Evolutionary conservation across 164 flowering plant species (phyloP).

Genomic region (Platanus orientalis): DNA sequence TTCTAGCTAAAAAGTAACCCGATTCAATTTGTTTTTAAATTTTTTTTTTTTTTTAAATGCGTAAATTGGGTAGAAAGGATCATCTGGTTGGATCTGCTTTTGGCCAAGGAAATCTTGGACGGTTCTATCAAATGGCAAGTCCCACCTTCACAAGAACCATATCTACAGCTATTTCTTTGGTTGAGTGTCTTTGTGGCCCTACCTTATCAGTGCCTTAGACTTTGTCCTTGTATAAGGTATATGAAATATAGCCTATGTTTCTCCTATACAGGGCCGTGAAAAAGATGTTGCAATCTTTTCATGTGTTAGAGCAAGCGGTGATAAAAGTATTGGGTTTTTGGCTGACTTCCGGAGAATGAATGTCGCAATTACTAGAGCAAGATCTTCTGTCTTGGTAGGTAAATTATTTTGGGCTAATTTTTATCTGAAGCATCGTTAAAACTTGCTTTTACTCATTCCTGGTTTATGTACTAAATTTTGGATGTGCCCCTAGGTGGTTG

Average conservation of each 20-base stretch:
- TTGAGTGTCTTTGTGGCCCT: neutral
- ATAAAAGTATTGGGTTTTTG: conserved; percentile 74
- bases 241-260: neutral
- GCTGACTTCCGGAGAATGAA: conserved; percentile 85
- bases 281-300: conserved; percentile 93
- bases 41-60: neutral
- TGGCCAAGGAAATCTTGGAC: neutral
- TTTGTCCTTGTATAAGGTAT: too few species aligned
- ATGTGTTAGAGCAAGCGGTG: conserved; percentile 78
- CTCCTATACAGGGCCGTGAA: conserved; percentile 70
- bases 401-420: neutral
- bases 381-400: conserved; percentile 75
- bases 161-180: neutral
- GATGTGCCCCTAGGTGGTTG: conserved; percentile 53
- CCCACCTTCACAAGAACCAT: neutral
- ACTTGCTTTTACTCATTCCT: neutral
- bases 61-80: neutral
- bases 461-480: neutral
- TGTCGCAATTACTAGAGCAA: conserved; percentile 95
- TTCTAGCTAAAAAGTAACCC: neutral
- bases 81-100: neutral
- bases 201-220: neutral
- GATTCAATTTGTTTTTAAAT: neutral
- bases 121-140: neutral
- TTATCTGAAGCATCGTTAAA: neutral